Evolutionary conservation across 2,329 filamentous ascomycete genomes (phyloP).

Genomic region (Ampelomyces quisqualis): DNA sequence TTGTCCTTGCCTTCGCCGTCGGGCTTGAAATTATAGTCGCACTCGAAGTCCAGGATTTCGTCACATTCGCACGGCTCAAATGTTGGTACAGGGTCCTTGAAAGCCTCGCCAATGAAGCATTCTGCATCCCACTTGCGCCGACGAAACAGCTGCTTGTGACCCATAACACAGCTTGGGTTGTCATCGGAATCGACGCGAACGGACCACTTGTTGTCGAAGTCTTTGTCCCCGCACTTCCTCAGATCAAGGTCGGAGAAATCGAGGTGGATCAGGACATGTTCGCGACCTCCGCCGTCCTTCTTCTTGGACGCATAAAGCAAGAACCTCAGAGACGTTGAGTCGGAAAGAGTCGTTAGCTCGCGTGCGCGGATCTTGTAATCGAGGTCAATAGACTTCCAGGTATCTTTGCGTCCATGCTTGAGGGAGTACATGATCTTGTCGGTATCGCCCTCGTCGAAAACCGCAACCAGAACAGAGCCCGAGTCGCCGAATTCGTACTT

Average conservation of each 20-base stretch:
- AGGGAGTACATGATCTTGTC: slow-evolving; percentile 74
- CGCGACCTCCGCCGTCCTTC: slow-evolving; percentile 50
- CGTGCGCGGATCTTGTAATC: slow-evolving; percentile 69
- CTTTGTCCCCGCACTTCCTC: slow-evolving; percentile 70
- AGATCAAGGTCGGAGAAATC: slow-evolving; percentile 83
- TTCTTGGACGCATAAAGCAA: slow-evolving; percentile 64
- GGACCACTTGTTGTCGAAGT: slow-evolving; percentile 80
- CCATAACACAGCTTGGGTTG: slow-evolving; percentile 88
- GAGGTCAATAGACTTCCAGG: slow-evolving; percentile 73
- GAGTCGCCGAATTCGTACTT: slow-evolving; percentile 97
- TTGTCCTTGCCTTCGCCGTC: slow-evolving; percentile 52
- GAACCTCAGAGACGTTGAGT: slow-evolving; percentile 92
- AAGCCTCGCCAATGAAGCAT: slow-evolving; percentile 85
- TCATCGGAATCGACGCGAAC: slow-evolving; percentile 79
- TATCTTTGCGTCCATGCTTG: slow-evolving; percentile 72
- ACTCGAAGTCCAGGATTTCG: slow-evolving; percentile 80
- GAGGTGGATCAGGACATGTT: slow-evolving; percentile 69
- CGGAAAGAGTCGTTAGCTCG: slow-evolving; percentile 81
- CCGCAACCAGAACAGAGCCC: slow-evolving; percentile 81
- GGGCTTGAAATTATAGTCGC: slow-evolving; percentile 84
- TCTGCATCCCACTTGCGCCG: slow-evolving; percentile 84
- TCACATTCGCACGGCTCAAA: slow-evolving; percentile 79
- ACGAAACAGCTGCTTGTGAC: slow-evolving; percentile 83
- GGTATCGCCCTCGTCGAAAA: slow-evolving; percentile 67
- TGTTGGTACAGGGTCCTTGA: slow-evolving; percentile 71